Evolutionary conservation across 2,329 filamentous ascomycete genomes (phyloP).

Genomic region (Stagonosporopsis tanaceti): DNA sequence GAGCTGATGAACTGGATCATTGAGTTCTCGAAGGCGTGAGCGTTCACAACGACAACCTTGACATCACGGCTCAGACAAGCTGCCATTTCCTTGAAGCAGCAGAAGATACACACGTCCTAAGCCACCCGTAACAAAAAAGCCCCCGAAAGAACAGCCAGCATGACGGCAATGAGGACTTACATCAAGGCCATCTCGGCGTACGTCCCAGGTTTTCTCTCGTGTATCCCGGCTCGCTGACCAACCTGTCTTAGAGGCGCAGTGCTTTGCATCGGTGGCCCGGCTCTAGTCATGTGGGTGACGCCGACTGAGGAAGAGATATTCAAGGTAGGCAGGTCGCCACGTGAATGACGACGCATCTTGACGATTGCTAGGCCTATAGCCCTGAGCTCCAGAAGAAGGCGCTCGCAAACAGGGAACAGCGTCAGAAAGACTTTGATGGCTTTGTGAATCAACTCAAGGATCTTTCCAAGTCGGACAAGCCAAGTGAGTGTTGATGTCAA

Average conservation of each 20-base stretch:
- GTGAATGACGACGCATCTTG: slow-evolving; percentile 18
- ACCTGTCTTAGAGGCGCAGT: slow-evolving; percentile 67
- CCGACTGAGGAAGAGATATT: slow-evolving; percentile 94
- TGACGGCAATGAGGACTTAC: slow-evolving; percentile 41
- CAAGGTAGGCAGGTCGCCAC: slow-evolving; percentile 55
- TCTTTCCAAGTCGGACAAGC: slow-evolving; percentile 89
- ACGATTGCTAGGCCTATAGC: slow-evolving; percentile 73
- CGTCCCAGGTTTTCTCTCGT: slow-evolving; percentile 18
- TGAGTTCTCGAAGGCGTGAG: slow-evolving; percentile 11
- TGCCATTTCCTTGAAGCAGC: background rate
- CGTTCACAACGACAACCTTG: slow-evolving; percentile 12
- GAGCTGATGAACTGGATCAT: slow-evolving; percentile 18
- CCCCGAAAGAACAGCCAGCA: slow-evolving; percentile 17
- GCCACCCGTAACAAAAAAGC: background rate
- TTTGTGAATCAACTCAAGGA: slow-evolving; percentile 87
- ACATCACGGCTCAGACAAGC: slow-evolving; percentile 3
- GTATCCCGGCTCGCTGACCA: slow-evolving; percentile 23
- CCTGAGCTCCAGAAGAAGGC: slow-evolving; percentile 91
- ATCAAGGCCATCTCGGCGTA: slow-evolving; percentile 48
- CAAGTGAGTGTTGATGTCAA: slow-evolving; percentile 66
- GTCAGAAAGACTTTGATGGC: slow-evolving; percentile 85
- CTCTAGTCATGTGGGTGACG: slow-evolving; percentile 78
- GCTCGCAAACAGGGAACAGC: slow-evolving; percentile 77
- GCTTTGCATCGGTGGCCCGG: slow-evolving; percentile 84
- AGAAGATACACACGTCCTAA: background rate